Base-by-base conservation (phyloP, 2,329 filamentous ascomycete genomes). In the Pseudocercospora fuligena region DNA sequence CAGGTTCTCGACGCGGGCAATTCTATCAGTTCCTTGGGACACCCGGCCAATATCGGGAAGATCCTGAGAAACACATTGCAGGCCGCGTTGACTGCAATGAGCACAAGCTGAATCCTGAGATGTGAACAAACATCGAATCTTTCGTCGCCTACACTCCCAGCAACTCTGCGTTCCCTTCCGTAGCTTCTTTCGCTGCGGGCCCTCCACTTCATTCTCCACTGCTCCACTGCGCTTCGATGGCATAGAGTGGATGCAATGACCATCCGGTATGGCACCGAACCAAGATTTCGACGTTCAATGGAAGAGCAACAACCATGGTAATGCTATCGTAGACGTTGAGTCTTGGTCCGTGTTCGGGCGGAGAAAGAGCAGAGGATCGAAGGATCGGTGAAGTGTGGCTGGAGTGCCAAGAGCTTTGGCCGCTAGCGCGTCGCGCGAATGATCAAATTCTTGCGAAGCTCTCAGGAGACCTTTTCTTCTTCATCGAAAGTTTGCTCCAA, bases 141-240 rank as follows among this genome's bases (percentile, higher is more conserved):
- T 64, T 8, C 53, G 53, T 33, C 61, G 43, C 27, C 29, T 53
- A 23, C 61, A 64, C n/a, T 64, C 61, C 61, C 53, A 64, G 25
- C 54, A 64, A 27, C 61, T 64, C 14, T 51, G 46, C 33, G 54
- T 64, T 33, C 54, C 61, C 27, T 53, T 58, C n/a, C 61, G 53
- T 12, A 61, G 33, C 11, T 61, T 61, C 27, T 23, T 51, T 19
- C 25, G 40, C n/a, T 19, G 23, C 21, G 40, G 21, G 23, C 33
- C 29, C 14, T 60, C 40, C 51, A 5, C 51, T 27, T 54, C 51
- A 31, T 5, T 6, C 5, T n/a, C 36, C 14, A 31, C 51, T 1
- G 21, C 23, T 54, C 25, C 21, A 4, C 25, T 27, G 25, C 51
- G 51, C n/a, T 54, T 54, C 25, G 25, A 54, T 54, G 51, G 25